phyloP scores from a whole-genome alignment of 1,284 basidiomycete species.

The Sanghuangporus baumii region DNA sequence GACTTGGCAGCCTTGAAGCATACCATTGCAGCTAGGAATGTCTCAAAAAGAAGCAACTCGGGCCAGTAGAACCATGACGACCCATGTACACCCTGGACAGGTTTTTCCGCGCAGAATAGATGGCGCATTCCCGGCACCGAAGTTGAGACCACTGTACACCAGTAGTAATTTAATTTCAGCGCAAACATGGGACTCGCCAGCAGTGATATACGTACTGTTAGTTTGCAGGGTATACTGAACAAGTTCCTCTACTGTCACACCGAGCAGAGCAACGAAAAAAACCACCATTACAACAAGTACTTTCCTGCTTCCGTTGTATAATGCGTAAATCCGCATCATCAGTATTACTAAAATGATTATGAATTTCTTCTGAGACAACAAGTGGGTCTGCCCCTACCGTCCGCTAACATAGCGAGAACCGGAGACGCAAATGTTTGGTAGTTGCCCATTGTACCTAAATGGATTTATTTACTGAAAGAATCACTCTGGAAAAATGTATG shows the following conservation, averaged over 20 bases:
- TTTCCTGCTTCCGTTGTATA: conserved; percentile 10
- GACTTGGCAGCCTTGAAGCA: conserved; percentile 3
- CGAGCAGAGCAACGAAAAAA: not conserved
- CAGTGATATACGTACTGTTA: not conserved
- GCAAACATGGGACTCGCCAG: not conserved
- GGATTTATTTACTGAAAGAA: not conserved
- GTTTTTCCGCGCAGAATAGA: not conserved
- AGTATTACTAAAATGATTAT: conserved; percentile 5
- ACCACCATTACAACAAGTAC: not conserved
- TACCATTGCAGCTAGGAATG: not conserved
- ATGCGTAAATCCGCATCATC: conserved; percentile 15
- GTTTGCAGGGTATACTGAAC: not conserved
- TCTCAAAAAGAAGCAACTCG: conserved; percentile 1
- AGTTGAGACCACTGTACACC: not conserved
- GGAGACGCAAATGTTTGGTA: not conserved
- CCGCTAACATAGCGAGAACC: not conserved
- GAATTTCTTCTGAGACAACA: not conserved
- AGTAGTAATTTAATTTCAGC: not conserved
- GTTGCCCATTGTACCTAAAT: not conserved
- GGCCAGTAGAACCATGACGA: conserved; percentile 4
- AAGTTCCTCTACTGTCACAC: not conserved
- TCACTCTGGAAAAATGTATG: not conserved
- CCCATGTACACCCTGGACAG: not conserved
- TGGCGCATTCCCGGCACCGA: not conserved
- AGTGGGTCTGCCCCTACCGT: not conserved